Base-by-base conservation (phyloP, 805 yeast species). In the Candida silvicultrix region DNA sequence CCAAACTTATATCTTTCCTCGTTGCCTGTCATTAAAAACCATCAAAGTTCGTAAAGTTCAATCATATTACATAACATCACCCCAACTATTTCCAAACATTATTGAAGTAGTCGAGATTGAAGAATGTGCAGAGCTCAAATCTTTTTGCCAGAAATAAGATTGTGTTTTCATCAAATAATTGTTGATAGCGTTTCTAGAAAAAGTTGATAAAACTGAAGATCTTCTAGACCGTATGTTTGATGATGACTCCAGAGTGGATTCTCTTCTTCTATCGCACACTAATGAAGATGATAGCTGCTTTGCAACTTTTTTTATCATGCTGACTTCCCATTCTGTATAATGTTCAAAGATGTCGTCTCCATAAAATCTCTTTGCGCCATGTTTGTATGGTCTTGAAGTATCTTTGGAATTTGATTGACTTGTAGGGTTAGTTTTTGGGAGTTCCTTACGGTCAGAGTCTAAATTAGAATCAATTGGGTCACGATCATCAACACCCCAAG, bases 401-500 rank as follows among this genome's bases (percentile, higher is more conserved):
- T 32, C 31, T 10, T 28, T 28, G 41, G n/a, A 38, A 20, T 4
- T 38, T 10, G 10, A 5, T 23, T 11, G 38, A 23, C 15, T 20
- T 42, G 35, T 5, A 39, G 19, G 38, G 12, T 25, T 12, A 21
- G 9, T 15, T 16, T 22, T 23, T n/a, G 36, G 22, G 16, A 2
- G 8, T 35, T 35, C 9, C 15, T 11, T 15, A 18, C 19, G 22
- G 5, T 35, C 38, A 18, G 5, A 18, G 19, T 46, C 44, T 12
- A 41, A n/a, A 1, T 45, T 38, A 2, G 42, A n/a, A 10, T 40
- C 52, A 21, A 37, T 36, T 23, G 45, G 22, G 38, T 51, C 22
- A 10, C 53, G 45, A 25, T 63, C 62, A 36, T 62, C 67, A 44
- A 62, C 61, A 20, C 67, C 68, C 68, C 68, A 64, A 1, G 67